Conservation (phyloP, 2,329 filamentous ascomycete genomes). For the Sclerotiophoma versabilis region DNA sequence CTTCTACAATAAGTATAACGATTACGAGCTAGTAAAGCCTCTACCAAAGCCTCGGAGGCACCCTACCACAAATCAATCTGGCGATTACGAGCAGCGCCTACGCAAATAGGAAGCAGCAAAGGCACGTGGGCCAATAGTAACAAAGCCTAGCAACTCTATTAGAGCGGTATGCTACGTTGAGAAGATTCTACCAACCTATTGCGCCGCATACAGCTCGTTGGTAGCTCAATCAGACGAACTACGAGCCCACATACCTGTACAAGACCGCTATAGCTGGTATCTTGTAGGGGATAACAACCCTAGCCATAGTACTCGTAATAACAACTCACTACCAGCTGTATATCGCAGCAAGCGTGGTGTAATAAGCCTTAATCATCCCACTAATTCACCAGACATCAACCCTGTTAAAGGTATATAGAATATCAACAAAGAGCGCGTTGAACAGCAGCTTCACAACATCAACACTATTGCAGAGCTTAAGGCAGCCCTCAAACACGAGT, state of each 20-base stretch:
- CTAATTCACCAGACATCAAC: background rate
- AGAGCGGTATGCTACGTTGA: background rate
- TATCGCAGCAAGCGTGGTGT: background rate
- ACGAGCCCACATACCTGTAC: background rate
- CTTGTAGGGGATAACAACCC: background rate
- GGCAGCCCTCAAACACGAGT: background rate
- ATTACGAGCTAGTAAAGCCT: background rate
- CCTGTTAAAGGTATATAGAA: background rate
- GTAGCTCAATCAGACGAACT: background rate
- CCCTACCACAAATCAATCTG: background rate
- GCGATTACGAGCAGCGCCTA: background rate
- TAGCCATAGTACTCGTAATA: background rate
- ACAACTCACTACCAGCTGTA: background rate
- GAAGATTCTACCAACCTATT: background rate
- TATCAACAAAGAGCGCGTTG: background rate
- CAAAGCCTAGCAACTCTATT: background rate
- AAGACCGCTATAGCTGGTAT: background rate
- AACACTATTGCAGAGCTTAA: background rate
- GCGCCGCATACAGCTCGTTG: background rate
- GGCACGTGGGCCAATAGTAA: background rate
- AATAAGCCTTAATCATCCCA: background rate
- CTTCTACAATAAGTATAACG: background rate
- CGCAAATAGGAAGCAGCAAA: background rate
- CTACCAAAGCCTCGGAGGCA: background rate
- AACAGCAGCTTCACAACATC: background rate